phyloP scores from a whole-genome alignment of 2,329 filamentous ascomycete genomes.

The Colletotrichum ledebouriae region DNA sequence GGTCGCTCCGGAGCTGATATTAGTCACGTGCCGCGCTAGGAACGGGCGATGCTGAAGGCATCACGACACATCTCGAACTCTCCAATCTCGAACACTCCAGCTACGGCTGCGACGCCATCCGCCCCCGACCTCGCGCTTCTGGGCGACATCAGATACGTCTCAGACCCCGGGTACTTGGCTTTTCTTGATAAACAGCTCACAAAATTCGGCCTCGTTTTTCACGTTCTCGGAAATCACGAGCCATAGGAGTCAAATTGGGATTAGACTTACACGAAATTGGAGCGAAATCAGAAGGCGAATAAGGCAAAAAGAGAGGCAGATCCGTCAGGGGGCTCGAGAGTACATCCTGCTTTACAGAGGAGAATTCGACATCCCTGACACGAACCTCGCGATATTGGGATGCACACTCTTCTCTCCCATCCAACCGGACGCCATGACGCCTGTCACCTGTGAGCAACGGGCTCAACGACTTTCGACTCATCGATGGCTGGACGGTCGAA shows the following conservation, averaged over 20 bases:
- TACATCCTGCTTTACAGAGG: too few species aligned
- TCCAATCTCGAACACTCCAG: slow-evolving; percentile 65
- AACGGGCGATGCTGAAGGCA: too few species aligned
- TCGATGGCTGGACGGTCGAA: too few species aligned
- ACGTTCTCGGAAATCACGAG: slow-evolving; percentile 70
- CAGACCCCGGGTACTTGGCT: slow-evolving; percentile 55
- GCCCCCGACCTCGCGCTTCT: slow-evolving; percentile 67
- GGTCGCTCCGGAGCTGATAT: too few species aligned
- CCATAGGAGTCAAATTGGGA: slow-evolving; percentile 60
- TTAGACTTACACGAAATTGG: slow-evolving; percentile 47
- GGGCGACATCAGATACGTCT: slow-evolving; percentile 66
- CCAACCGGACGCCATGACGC: too few species aligned
- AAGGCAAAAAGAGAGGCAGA: slow-evolving; percentile 51
- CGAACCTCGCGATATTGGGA: too few species aligned
- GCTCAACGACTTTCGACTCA: too few species aligned
- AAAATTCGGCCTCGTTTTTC: slow-evolving; percentile 63
- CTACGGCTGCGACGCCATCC: slow-evolving; percentile 65
- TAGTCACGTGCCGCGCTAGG: too few species aligned
- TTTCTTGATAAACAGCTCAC: slow-evolving; percentile 64
- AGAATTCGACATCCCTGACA: too few species aligned
- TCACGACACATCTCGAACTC: too few species aligned
- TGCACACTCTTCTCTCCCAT: too few species aligned
- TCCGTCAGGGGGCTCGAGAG: slow-evolving; percentile 48
- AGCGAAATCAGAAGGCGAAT: slow-evolving; percentile 48
- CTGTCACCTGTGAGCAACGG: too few species aligned